Percentiles rank a stretch among this genome's conserved stretches.
Conservation (phyloP, 805 yeast species). For the Candida vartiovaarae region DNA sequence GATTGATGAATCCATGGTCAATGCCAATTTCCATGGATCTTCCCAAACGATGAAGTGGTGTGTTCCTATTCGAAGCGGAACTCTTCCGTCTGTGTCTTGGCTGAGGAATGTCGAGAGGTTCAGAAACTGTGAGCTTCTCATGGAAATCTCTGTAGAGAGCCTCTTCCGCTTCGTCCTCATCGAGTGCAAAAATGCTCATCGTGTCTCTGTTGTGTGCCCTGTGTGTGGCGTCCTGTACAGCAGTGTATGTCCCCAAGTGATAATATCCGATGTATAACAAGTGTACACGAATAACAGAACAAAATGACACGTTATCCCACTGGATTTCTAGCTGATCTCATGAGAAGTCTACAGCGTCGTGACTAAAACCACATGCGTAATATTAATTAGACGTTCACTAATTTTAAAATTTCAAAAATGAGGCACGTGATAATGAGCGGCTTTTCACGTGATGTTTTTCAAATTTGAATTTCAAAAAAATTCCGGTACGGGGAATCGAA, state of each 20-base stretch:
- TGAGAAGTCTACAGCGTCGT: too few species aligned
- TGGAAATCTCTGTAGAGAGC: constrained; percentile 14
- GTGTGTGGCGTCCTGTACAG: too few species aligned
- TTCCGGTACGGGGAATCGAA: constrained; percentile 29
- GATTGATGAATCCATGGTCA: constrained; percentile 29
- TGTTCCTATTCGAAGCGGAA: constrained; percentile 22
- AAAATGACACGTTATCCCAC: too few species aligned
- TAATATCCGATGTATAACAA: too few species aligned
- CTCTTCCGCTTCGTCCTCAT: constrained; percentile 17
- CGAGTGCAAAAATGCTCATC: constrained; percentile 20
- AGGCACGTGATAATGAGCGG: background rate
- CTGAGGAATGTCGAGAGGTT: constrained; percentile 11
- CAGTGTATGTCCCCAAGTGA: too few species aligned
- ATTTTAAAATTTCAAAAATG: background rate
- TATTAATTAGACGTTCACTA: background rate
- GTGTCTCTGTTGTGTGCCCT: too few species aligned
- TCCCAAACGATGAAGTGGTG: constrained; percentile 31
- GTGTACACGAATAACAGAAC: too few species aligned
- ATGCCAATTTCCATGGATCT: constrained; percentile 44
- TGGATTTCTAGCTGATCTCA: too few species aligned
- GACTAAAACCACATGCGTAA: too few species aligned
- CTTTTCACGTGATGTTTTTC: too few species aligned
- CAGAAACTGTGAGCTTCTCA: constrained; percentile 10
- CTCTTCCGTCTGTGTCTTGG: constrained; percentile 16
- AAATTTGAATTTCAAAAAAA: background rate